Evolutionary conservation across 1,284 basidiomycete species (phyloP), one percentile per base, ranked within the genome.

Genomic region (Ustilago shanxiensis): DNA sequence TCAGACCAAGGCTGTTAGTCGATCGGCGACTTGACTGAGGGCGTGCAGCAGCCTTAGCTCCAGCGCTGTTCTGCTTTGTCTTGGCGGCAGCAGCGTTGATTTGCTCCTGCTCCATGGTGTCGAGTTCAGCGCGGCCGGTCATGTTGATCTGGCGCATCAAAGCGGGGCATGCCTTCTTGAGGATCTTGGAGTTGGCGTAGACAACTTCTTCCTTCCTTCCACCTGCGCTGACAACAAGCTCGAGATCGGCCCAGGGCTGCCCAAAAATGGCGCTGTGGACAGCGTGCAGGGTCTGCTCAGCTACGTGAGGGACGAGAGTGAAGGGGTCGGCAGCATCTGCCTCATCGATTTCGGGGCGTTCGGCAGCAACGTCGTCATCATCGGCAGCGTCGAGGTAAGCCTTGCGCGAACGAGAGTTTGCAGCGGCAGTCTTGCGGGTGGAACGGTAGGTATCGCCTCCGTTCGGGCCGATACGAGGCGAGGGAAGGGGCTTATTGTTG

Each of bases 231-330:
- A 73, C 61, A 20, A 73, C 65, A 7, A 73, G 57, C 60, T 73
- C 71, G 49, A 73, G 71, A 18, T 73, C 71, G 1, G 71, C 71
- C 65, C 65, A 73, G 2, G 71, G 71, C 50, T 64, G 65, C 18
- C 71, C 71, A 49, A 64, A 73, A 52, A 73, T 73, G 51, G 71
- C 71, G 11, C 33, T 60, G 58, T 73, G 71, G 5, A 73, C 71
- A n/a, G 71, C 71, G 35, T 73, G 64, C 11, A 73, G 71, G 8
- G 71, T 65, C 57, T 67, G 71, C 61, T 73, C 65, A 28, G 71
- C 64, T 24, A 64, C 71, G 41, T 73, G 60, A n/a, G 68, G 68
- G 31, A 71, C 68, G 26, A 71, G 68, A 10, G 58, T 65, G 59
- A 71, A 71, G n/a, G 68, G 41, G 11, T 71, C 59, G 10, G 59